A percentile compares a stretch with the other conserved stretches of the same genome.
Evolutionary conservation across 331 rosid species (phyloP).

Genomic region (Prunus yedoensis): DNA sequence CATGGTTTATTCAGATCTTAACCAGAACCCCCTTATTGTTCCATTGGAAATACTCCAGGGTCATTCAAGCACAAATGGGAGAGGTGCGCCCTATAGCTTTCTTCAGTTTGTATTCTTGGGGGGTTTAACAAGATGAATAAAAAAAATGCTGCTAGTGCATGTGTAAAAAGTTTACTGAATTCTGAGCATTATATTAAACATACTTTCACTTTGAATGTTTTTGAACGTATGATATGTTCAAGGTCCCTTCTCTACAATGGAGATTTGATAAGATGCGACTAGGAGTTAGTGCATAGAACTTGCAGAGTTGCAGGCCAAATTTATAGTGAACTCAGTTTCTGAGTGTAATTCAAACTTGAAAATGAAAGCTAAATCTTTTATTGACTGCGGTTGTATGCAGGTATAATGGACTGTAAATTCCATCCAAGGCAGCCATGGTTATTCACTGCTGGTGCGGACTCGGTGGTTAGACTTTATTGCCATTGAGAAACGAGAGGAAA

Average conservation of each 20-base stretch:
- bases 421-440: conserved; percentile 98
- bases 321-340: background rate
- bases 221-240: background rate
- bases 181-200: background rate
- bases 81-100: conserved; percentile 54
- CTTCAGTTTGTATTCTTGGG: background rate
- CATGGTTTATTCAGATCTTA: conserved; percentile 85
- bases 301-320: background rate
- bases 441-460: conserved; percentile 93
- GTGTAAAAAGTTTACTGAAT: background rate
- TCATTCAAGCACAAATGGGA: conserved; percentile 65
- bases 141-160: background rate
- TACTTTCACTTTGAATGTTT: background rate
- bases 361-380: background rate
- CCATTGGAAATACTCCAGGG: conserved; percentile 85
- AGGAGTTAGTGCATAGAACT: no score
- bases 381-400: conserved; percentile 39
- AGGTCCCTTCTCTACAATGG: background rate
- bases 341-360: background rate
- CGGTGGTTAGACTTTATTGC: conserved; percentile 68
- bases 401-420: conserved; percentile 90
- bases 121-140: conserved; percentile 2
- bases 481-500: conserved; percentile 36
- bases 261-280: background rate
- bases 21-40: conserved; percentile 82